Evolutionary conservation across 2,329 filamentous ascomycete species (phyloP), one percentile per base, ranked within the genome.

Genomic region (Aspergillus bombycis): DNA sequence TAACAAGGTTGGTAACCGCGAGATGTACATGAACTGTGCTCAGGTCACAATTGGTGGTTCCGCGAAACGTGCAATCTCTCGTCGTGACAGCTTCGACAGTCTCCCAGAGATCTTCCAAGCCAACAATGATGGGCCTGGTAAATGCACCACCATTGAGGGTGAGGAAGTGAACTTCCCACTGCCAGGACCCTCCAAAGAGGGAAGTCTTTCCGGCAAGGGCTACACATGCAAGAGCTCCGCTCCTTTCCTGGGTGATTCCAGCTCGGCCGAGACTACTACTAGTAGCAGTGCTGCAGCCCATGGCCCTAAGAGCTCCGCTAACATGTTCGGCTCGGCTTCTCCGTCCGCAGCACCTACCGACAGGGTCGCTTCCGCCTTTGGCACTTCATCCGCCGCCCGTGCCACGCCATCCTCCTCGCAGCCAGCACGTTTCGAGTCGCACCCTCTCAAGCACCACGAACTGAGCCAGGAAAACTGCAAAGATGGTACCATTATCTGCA

Each of bases 21-120:
- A 94, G 76, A 91, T 91, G 86, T 95, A 95, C 84, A 93, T 93
- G 89, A 92, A 93, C 79, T 95, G 92, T 73, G 91, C 91, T 9
- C 83, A 86, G 58, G 85, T 94, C 70, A 87, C 85, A 65, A 88
- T 93, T 41, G 73, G 78, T 2, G 75, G 74, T 12, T 28, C 45
- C 9, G 36, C 52, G 2, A 55, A 60, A 38, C 50, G 56, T 7
- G 38, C 65, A 43, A 34, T 69, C 34, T 34, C 62, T 53, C 62
- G 54, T 38, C 60, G 60, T 38, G 59, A 66, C 34, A 63, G 74
- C 55, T 87, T 91, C 74, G 79, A 80, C 62, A 75, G 76, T 50
- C 86, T 90, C 1, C 91, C 91, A 1, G 77, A 83, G 54, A 85
- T 93, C 77, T 93, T 92, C 74, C 83, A 90, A 58, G 90, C 89